Evolutionary conservation across 2,329 filamentous ascomycete species (phyloP).

Genomic region (Ophiostoma australiae): DNA sequence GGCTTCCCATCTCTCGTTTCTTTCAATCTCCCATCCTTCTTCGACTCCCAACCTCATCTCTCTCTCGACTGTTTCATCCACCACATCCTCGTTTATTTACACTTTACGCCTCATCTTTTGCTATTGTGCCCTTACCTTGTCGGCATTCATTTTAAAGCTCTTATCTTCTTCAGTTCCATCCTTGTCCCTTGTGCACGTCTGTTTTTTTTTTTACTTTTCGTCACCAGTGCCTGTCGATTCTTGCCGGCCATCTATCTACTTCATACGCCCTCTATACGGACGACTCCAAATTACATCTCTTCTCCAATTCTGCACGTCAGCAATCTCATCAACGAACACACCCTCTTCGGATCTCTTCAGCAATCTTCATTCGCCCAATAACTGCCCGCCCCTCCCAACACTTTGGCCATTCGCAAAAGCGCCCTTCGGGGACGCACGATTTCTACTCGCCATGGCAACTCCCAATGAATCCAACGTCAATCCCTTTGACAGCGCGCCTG

Average conservation of each 20-base stretch:
- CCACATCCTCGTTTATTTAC: not conserved
- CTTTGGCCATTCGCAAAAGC: not conserved
- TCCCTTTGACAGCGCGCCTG: slow-evolving; percentile 14
- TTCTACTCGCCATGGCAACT: slow-evolving; percentile 23
- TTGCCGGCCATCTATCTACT: not conserved
- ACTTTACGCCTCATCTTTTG: not conserved
- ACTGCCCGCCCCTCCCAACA: no score
- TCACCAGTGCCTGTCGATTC: not conserved
- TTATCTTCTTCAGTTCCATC: not conserved
- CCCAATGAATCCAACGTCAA: slow-evolving; percentile 14
- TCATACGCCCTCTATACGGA: not conserved
- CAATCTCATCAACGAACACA: not conserved
- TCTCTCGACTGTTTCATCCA: not conserved
- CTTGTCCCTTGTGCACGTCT: not conserved
- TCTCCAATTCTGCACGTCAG: slow-evolving; percentile 10
- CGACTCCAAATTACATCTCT: slow-evolving; percentile 6
- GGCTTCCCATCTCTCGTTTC: not conserved
- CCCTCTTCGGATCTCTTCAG: not conserved
- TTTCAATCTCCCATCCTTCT: not conserved
- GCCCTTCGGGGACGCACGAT: slow-evolving; percentile 12
- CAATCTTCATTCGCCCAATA: not conserved
- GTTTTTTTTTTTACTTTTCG: no score
- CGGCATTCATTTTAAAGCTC: slow-evolving; percentile 1
- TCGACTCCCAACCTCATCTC: not conserved
- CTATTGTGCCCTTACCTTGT: not conserved